Evolutionary conservation across 805 yeast species (phyloP), one percentile per base, ranked within the genome.

Genomic region (Saturnispora saitoi): DNA sequence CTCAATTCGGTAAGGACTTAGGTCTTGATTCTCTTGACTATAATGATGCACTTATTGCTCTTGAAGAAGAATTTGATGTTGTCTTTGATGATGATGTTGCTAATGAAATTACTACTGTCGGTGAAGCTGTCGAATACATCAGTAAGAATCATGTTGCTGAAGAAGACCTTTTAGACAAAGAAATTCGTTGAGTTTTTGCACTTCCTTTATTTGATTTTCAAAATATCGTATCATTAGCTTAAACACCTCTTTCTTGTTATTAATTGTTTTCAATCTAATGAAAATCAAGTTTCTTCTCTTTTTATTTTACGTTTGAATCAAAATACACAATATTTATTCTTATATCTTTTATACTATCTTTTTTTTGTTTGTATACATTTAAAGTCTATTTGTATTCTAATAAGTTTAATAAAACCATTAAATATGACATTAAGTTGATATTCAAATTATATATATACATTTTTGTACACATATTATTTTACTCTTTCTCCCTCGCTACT

Each of bases 11-110:
- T 57, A 76, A 76, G 58, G 95, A 86, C 61, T 76, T 86, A 57
- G 91, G 90, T n/a, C 77, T 86, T 64, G 99, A 91, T 69, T 86
- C 96, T 9, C 76, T 91, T 57, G 99, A 91, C 63, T 85, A 93
- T 54, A 96, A 91, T 54, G 99, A 91, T 72, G 90, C 93, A 48
- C 77, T 93, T 59, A 95, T 93, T 68, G 96, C 96, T 50, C 83
- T 91, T 62, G 99, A 91, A 74, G 96, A 90, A 75, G 90, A 83
- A 66, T 83, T 83, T 56, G 73, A 72, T 49, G 65, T 73, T 51
- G 73, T 66, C 26, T 65, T 66, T 47, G 69, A 65, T 45, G 70
- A 66, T 54, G 62, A 67, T 45, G 60, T 76, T 51, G 79, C 83
- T 34, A 80, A 78, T 57, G 79, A 75, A 56, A 77, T 78, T 66